Evolutionary conservation across 257 asterid genomes (phyloP).

Genomic region (Plectranthus barbatus): DNA sequence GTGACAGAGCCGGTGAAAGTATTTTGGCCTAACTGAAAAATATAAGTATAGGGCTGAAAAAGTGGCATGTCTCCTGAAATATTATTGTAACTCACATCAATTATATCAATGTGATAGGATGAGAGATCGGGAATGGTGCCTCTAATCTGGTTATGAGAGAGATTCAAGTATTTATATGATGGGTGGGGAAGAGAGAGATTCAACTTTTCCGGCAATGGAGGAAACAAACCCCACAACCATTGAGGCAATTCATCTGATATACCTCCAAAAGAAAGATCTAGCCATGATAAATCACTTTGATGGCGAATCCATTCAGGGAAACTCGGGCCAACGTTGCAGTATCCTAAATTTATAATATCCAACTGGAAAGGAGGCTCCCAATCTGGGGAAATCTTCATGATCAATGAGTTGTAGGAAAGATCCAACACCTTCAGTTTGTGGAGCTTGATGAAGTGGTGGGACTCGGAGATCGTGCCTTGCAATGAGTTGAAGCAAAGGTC

Average conservation of each 20-base stretch:
- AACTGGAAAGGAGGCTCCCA: not conserved
- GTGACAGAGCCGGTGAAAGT: too few species aligned
- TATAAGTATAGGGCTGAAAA: not conserved
- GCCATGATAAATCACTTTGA: not conserved
- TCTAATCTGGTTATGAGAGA: constrained; percentile 26
- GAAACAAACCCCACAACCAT: constrained; percentile 18
- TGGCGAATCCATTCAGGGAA: constrained; percentile 30
- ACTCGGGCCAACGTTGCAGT: not conserved
- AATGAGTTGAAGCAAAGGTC: constrained; percentile 12
- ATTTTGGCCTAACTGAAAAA: constrained; percentile 14
- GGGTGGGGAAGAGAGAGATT: not conserved
- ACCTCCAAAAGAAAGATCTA: constrained; percentile 18
- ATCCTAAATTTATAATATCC: not conserved
- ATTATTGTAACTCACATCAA: constrained; percentile 18
- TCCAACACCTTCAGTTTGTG: not conserved
- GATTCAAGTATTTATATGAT: not conserved
- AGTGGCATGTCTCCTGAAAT: constrained; percentile 16
- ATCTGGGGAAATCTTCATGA: not conserved
- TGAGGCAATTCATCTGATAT: constrained; percentile 22
- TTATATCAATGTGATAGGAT: not conserved
- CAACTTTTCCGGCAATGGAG: not conserved
- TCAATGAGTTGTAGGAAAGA: constrained; percentile 11
- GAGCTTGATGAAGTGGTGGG: constrained; percentile 4
- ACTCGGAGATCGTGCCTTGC: constrained; percentile 14
- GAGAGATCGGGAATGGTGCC: constrained; percentile 18